Percentiles rank a stretch among this genome's conserved stretches.
These are phyloP conservation scores for Cenococcum geophilum DNA, from an alignment of 495 filamentous ascomycete genomes.

Conservation along the genomic window DNA sequence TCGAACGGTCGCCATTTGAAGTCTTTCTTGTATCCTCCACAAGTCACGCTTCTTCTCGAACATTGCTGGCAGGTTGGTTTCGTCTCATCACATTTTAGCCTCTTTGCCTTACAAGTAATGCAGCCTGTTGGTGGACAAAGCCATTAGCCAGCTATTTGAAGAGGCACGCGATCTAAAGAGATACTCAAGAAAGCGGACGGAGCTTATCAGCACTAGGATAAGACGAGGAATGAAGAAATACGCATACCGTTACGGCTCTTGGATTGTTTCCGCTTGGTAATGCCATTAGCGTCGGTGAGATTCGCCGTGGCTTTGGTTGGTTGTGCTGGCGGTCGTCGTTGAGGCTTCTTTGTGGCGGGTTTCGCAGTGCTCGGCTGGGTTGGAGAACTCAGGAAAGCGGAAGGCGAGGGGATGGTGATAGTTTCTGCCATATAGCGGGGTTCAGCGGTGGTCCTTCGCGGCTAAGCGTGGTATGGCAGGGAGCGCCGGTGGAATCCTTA, in stretches of 20 bases:
- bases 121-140: constrained; percentile 49
- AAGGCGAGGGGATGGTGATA: constrained; percentile 59
- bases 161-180: not conserved
- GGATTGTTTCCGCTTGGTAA: constrained; percentile 65
- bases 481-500: not conserved
- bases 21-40: constrained; percentile 76
- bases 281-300: constrained; percentile 24
- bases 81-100: constrained; percentile 75
- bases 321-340: constrained; percentile 36
- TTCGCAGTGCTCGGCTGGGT: constrained; percentile 6
- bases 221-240: constrained; percentile 6
- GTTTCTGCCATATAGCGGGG: constrained; percentile 43
- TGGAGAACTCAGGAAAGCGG: constrained; percentile 51
- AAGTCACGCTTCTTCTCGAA: constrained; percentile 59
- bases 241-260: constrained; percentile 76
- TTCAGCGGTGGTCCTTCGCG: not conserved
- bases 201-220: constrained; percentile 18
- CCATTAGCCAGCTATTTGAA: constrained; percentile 32
- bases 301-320: constrained; percentile 27
- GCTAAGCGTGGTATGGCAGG: not conserved
- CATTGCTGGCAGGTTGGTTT: constrained; percentile 74
- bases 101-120: constrained; percentile 74
- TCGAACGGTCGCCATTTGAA: constrained; percentile 81
- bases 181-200: not conserved
- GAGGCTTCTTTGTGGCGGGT: constrained; percentile 31